These are phyloP conservation scores for Globisporangium emineosum DNA, from an alignment of 352 stramenopile genomes.

Conservation along the genomic window DNA sequence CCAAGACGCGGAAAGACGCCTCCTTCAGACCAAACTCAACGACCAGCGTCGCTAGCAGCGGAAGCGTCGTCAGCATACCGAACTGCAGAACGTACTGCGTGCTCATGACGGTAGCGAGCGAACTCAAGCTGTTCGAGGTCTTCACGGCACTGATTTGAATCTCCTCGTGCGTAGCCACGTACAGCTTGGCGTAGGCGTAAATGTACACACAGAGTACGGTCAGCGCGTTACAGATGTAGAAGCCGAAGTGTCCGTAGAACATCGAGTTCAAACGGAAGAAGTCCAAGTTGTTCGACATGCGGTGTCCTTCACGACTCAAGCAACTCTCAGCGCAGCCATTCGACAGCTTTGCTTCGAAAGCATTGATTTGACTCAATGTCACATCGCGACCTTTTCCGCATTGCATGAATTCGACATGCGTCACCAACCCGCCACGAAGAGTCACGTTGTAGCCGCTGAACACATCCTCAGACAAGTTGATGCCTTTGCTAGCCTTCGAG, in stretches of 20 bases:
- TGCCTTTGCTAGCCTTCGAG: slow-evolving; percentile 85
- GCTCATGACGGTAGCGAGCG: slow-evolving; percentile 75
- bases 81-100: slow-evolving; percentile 88
- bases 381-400: slow-evolving; percentile 87
- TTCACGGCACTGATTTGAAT: slow-evolving; percentile 55
- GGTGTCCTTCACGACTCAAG: slow-evolving; percentile 78
- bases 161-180: slow-evolving; percentile 71
- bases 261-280: slow-evolving; percentile 89
- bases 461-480: slow-evolving; percentile 89
- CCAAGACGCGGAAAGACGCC: slow-evolving; percentile 66
- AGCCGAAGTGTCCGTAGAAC: slow-evolving; percentile 87
- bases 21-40: slow-evolving; percentile 82
- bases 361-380: slow-evolving; percentile 86
- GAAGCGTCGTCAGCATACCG: slow-evolving; percentile 80
- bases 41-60: slow-evolving; percentile 70
- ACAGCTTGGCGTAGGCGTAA: slow-evolving; percentile 84
- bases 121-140: slow-evolving; percentile 54
- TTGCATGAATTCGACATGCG: slow-evolving; percentile 88
- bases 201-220: slow-evolving; percentile 86
- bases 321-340: slow-evolving; percentile 82
- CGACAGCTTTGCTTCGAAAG: slow-evolving; percentile 86
- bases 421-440: slow-evolving; percentile 74
- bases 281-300: slow-evolving; percentile 71
- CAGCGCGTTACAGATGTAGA: slow-evolving; percentile 89
- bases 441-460: slow-evolving; percentile 87